These are phyloP conservation scores for Rhinocladiella mackenziei DNA, from an alignment of 2,329 filamentous ascomycete species.

Conservation along the genomic window DNA sequence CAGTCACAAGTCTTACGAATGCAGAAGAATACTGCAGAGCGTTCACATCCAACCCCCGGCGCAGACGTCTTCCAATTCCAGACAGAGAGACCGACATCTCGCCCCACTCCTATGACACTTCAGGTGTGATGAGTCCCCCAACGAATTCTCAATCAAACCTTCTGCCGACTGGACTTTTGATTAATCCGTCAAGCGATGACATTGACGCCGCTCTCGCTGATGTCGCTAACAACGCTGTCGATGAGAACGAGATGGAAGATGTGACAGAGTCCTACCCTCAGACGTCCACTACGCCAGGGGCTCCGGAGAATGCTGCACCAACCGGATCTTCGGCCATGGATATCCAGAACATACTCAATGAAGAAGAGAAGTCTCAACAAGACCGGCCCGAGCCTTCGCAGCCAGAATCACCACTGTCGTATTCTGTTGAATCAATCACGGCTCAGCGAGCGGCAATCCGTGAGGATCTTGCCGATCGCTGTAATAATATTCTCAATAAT, in stretches of 20 bases:
- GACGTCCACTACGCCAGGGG: background rate
- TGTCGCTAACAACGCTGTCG: constrained; percentile 7
- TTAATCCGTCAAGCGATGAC: background rate
- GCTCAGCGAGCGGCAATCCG: constrained; percentile 68
- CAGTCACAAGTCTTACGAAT: constrained; percentile 20
- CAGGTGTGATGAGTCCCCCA: constrained; percentile 10
- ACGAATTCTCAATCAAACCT: constrained; percentile 6
- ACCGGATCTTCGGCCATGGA: constrained; percentile 21
- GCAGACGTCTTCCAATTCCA: constrained; percentile 63
- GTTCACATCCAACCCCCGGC: constrained; percentile 55
- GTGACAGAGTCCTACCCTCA: background rate
- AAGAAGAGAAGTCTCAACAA: constrained; percentile 7
- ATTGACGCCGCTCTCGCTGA: constrained; percentile 15
- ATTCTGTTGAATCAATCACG: constrained; percentile 71
- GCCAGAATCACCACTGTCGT: constrained; percentile 5
- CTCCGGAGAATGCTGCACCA: background rate
- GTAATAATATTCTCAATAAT: constrained; percentile 80
- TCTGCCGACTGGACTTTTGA: constrained; percentile 4
- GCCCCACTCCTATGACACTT: constrained; percentile 30
- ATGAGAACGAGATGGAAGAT: constrained; percentile 21
- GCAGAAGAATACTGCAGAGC: constrained; percentile 73
- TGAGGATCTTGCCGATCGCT: constrained; percentile 78
- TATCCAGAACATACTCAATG: constrained; percentile 24
- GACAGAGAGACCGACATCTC: constrained; percentile 19
- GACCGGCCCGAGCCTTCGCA: background rate